These are phyloP conservation scores for Clonostachys byssicola DNA, from an alignment of 2,329 filamentous ascomycete species.

Conservation along the genomic window DNA sequence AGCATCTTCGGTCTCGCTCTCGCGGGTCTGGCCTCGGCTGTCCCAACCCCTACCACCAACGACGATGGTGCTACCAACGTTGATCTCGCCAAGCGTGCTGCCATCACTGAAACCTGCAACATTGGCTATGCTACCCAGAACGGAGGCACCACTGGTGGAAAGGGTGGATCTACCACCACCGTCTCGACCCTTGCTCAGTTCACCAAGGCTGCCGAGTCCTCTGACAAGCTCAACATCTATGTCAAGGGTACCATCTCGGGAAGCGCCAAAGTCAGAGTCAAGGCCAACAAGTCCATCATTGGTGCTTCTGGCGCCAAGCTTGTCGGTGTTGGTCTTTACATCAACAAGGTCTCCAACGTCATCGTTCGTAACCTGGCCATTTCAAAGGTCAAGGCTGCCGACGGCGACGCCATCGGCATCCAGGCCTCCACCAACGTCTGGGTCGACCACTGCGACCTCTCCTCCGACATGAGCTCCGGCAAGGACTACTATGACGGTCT, in stretches of 20 bases:
- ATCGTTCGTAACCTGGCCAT: slow-evolving; percentile 29
- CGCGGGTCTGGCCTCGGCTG: slow-evolving; percentile 19
- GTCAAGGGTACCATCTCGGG: slow-evolving; percentile 34
- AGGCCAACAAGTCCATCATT: slow-evolving; percentile 37
- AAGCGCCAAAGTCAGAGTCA: slow-evolving; percentile 28
- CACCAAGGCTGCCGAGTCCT: slow-evolving; percentile 33
- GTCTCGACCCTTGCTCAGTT: slow-evolving; percentile 34
- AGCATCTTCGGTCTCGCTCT: slow-evolving; percentile 15
- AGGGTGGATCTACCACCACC: slow-evolving; percentile 41
- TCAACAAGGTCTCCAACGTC: slow-evolving; percentile 24
- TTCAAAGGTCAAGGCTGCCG: slow-evolving; percentile 21
- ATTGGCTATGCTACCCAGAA: slow-evolving; percentile 24
- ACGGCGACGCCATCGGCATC: slow-evolving; percentile 35
- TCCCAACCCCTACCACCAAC: slow-evolving; percentile 20
- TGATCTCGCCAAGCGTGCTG: slow-evolving; percentile 22
- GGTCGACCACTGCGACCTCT: slow-evolving; percentile 43
- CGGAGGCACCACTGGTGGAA: slow-evolving; percentile 30
- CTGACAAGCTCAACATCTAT: slow-evolving; percentile 34
- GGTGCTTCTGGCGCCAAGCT: slow-evolving; percentile 7
- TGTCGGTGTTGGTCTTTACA: slow-evolving; percentile 23
- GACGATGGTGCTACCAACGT: slow-evolving; percentile 4
- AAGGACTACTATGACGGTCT: slow-evolving; percentile 30
- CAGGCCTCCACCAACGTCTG: slow-evolving; percentile 39
- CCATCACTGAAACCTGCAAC: slow-evolving; percentile 26
- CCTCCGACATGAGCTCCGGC: slow-evolving; percentile 15